Percentiles rank a stretch among this genome's conserved stretches.
Evolutionary conservation across 257 asterid genomes (phyloP).

Genomic region (Plantago ovata): DNA sequence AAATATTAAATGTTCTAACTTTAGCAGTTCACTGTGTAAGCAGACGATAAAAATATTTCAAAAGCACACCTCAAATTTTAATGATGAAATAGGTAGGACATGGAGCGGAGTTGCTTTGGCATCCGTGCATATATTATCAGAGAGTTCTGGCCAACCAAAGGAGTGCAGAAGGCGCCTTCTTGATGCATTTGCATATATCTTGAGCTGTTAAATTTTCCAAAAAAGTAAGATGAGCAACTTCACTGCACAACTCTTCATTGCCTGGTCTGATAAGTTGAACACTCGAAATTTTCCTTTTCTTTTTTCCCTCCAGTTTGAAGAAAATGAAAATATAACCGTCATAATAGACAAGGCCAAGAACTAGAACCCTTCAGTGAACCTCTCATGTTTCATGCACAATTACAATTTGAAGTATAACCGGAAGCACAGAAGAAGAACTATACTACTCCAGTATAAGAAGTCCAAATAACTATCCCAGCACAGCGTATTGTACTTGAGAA

Average conservation of each 20-base stretch:
- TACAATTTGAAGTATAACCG: no score
- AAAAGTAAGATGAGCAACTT: slow-evolving; percentile 5
- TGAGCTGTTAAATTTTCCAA: slow-evolving; percentile 15
- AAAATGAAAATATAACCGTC: neutral
- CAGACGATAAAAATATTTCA: neutral
- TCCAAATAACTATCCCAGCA: no score
- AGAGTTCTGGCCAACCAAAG: slow-evolving; percentile 27
- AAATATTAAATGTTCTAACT: neutral
- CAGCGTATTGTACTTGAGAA: no score
- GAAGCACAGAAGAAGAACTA: neutral
- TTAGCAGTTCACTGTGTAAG: neutral
- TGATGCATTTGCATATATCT: slow-evolving; percentile 28
- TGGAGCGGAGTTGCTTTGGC: slow-evolving; percentile 29
- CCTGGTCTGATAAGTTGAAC: neutral
- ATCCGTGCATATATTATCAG: slow-evolving; percentile 25
- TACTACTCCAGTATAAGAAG: no score
- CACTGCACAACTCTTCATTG: neutral
- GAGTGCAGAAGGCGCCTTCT: slow-evolving; percentile 28
- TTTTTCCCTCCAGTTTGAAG: no score
- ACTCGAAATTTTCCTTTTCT: neutral
- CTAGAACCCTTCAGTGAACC: neutral
- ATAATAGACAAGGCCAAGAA: neutral
- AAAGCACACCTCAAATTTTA: slow-evolving; percentile 28
- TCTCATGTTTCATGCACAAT: neutral
- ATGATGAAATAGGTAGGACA: slow-evolving; percentile 28